Base-by-base conservation (phyloP, 2,329 filamentous ascomycete genomes). In the Fusarium concolor region DNA sequence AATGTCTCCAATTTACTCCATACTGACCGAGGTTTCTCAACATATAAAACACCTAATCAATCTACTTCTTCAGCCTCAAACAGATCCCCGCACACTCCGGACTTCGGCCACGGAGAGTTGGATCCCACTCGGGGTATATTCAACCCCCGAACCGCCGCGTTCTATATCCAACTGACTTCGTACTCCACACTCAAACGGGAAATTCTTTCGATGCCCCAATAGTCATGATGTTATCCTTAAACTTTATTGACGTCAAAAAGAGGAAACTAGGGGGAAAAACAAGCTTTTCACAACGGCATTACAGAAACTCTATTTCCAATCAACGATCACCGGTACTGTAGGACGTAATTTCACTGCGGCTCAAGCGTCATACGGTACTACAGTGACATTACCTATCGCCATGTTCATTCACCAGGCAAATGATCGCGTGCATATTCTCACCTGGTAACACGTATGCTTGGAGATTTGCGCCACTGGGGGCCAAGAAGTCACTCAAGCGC, bases 61-160 rank as follows among this genome's bases (percentile, higher is more conserved):
- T n/a, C n/a, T n/a, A n/a, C n/a, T n/a, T n/a, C n/a, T n/a, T 26
- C 26, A 26, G 8, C 26, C 26, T 26, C 26, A 26, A 9, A 2
- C 41, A 6, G 33, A 11, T 10, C 8, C 7, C 42, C 42, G 47
- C 24, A n/a, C 37, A 22, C 38, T 42, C 29, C 47, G 57, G 49
- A 38, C 15, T 29, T 57, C 38, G 44, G 38, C 26, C 28, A 44
- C 37, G 43, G 53, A 26, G 29, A 15, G 6, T 44, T 31, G 14
- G 29, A 33, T 26, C 26, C 9, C 8, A 42, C n/a, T 61, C 49
- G 63, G 63, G 28, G 47, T 66, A 31, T 24, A 31, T 4, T 49
- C 22, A 10, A 47, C n/a, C 17, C 17, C 63, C 63, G 62, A 66
- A 31, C 18, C 11, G 45, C 63, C 63, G 62, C 31, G 15, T 5